Percentiles rank a stretch among this genome's conserved stretches.
Conservation (phyloP, 768 basidiomycete species). For the Antrodiella citrinella region DNA sequence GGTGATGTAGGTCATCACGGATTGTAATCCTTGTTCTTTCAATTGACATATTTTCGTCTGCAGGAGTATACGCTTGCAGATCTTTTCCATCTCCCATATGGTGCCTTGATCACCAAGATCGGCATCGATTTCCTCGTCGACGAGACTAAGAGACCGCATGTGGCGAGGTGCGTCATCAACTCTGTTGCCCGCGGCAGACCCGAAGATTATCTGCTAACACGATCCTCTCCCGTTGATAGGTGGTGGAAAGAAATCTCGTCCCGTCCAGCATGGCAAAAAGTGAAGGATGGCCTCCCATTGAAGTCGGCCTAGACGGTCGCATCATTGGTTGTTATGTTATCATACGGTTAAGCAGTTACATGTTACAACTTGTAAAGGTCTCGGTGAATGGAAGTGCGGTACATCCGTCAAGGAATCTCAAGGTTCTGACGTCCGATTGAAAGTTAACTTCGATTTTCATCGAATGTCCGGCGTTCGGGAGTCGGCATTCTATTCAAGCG, state of each 20-base stretch:
- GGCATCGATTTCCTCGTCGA: constrained; percentile 25
- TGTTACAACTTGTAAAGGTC: too few species aligned
- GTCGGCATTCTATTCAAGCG: too few species aligned
- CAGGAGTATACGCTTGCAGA: constrained; percentile 49
- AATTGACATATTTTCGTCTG: background rate
- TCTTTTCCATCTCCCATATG: constrained; percentile 48
- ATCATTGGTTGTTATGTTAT: background rate
- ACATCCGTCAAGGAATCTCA: too few species aligned
- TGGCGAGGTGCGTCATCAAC: constrained; percentile 29
- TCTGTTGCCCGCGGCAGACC: background rate
- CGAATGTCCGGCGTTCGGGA: too few species aligned
- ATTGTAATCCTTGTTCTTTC: background rate
- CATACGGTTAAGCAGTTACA: too few species aligned
- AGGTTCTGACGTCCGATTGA: too few species aligned
- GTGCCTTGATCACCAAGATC: constrained; percentile 16
- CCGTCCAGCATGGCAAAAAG: constrained; percentile 39
- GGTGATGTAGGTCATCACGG: constrained; percentile 16
- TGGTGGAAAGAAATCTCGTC: constrained; percentile 46
- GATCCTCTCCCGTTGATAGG: constrained; percentile 18
- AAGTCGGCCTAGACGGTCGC: background rate
- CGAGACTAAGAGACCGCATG: constrained; percentile 28
- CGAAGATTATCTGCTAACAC: background rate
- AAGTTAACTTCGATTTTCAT: too few species aligned
- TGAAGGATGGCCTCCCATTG: constrained; percentile 23
- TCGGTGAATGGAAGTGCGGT: too few species aligned